These are phyloP conservation scores for Pseudohalonectria lignicola DNA, from an alignment of 2,329 filamentous ascomycete genomes.

Conservation along the genomic window DNA sequence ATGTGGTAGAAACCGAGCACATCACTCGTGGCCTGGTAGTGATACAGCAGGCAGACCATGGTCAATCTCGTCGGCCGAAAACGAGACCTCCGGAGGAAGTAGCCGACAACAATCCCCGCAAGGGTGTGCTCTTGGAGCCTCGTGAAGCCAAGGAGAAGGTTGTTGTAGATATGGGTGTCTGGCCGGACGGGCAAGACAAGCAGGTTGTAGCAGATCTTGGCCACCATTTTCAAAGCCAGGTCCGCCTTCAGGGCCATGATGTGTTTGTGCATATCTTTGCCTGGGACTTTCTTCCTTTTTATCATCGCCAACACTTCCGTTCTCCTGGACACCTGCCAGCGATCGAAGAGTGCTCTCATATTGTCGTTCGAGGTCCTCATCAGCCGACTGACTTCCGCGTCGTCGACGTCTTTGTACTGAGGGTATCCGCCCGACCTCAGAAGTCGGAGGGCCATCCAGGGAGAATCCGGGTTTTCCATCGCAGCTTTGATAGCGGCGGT, in stretches of 20 bases:
- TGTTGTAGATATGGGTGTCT: constrained; percentile 59
- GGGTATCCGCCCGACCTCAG: constrained; percentile 22
- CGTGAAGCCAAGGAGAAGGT: constrained; percentile 56
- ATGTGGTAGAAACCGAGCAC: constrained; percentile 30
- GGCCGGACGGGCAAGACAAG: constrained; percentile 50
- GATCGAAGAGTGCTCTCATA: background rate
- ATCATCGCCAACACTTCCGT: too few relatives aligned
- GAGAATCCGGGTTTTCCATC: constrained; percentile 18
- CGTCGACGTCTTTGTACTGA: constrained; percentile 13
- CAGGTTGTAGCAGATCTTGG: constrained; percentile 54
- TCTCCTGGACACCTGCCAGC: too few relatives aligned
- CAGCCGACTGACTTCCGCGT: too few relatives aligned
- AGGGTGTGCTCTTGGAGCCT: constrained; percentile 35
- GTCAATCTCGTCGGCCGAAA: constrained; percentile 38
- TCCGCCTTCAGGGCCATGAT: too few relatives aligned
- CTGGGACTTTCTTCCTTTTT: too few relatives aligned
- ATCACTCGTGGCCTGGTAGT: constrained; percentile 32
- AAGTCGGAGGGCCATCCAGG: constrained; percentile 17
- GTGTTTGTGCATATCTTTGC: too few relatives aligned
- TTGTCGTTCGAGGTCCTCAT: background rate
- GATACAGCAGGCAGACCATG: constrained; percentile 35
- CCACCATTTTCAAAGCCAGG: constrained; percentile 5
- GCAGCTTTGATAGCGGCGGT: constrained; percentile 7
- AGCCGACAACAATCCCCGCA: constrained; percentile 40
- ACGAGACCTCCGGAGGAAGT: constrained; percentile 31